phyloP scores from a whole-genome alignment of 2,329 filamentous ascomycete species.

The Leptoxyphium fumago region DNA sequence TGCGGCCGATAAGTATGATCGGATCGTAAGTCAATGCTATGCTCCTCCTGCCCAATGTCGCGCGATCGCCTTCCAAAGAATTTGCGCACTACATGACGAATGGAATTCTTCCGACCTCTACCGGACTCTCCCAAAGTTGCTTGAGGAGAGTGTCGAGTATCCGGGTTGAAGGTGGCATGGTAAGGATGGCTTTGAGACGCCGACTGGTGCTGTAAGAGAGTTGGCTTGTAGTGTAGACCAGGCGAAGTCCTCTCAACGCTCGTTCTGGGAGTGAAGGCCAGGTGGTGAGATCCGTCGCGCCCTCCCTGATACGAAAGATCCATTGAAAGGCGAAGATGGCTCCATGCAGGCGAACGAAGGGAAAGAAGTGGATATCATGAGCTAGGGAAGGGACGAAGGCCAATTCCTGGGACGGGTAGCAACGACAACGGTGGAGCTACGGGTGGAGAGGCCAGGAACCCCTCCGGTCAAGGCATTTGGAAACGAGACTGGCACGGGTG shows the following conservation, averaged over 20 bases:
- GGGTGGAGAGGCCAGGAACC: neutral
- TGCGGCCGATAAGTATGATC: neutral
- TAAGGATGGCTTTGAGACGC: conserved; percentile 6
- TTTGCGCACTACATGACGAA: conserved; percentile 21
- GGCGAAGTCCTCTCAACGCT: conserved; percentile 7
- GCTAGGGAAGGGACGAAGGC: no score
- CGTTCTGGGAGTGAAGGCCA: conserved; percentile 5
- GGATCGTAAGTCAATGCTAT: neutral
- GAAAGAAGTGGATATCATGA: no score
- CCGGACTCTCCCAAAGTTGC: neutral
- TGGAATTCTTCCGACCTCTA: conserved; percentile 14
- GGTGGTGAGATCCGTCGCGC: conserved; percentile 5
- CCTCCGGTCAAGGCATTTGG: neutral
- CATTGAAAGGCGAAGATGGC: conserved; percentile 9
- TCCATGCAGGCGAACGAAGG: conserved; percentile 12
- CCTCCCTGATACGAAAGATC: conserved; percentile 10
- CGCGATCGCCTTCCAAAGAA: conserved; percentile 22
- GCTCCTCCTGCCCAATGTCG: conserved; percentile 3
- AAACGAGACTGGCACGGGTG: neutral
- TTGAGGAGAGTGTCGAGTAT: neutral
- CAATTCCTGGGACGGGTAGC: neutral
- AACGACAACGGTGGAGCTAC: neutral
- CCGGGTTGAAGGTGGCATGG: conserved; percentile 8
- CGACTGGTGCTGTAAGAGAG: no score
- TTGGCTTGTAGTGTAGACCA: conserved; percentile 11